Evolutionary conservation across 2,329 filamentous ascomycete species (phyloP), one percentile per base, ranked within the genome.

Genomic region (Lecanosticta acicola): DNA sequence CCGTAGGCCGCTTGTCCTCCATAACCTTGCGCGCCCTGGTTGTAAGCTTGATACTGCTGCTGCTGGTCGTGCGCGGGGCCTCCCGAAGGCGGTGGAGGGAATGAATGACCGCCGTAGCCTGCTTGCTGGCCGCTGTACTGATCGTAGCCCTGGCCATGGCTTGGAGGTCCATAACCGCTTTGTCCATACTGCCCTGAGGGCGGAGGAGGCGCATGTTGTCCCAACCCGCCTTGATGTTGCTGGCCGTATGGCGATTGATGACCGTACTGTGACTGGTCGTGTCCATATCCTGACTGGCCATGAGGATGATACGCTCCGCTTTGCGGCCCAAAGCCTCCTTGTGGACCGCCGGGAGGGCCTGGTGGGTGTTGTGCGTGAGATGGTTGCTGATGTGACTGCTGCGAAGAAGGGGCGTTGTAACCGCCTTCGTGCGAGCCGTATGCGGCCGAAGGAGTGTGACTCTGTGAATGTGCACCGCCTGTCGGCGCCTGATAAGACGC

Each of bases 401-500:
- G 52, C 35, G 54, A 49, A 16, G 50, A 50, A 3, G 53, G 48
- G 24, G 53, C 39, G 26, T 51, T 49, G 45, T 61, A 56, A 8
- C 51, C 50, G 18, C 56, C 50, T 17, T 45, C 38, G 13, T 58
- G 54, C 29, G 54, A 48, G 16, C 51, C 50, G 40, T 57, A 55
- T 13, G 43, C 46, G 13, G 48, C 44, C n/a, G 48, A 49, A 16
- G 52, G 48, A 4, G 48, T 46, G n/a, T 55, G 47, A 32, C 44
- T 46, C 18, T 46, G 44, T 17, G 44, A 46, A 26, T 46, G 44
- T 9, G 38, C 24, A 18, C 21, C 36, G 34, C 41, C 11, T 14
- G 35, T 18, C 18, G 54, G 41, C 19, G 59, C 53, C 41, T 65
- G 61, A 48, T 69, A 69, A 4, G 61, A 58, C 10, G 58, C 47